Percentiles rank a stretch among this genome's conserved stretches.
These are phyloP conservation scores for Carpinus viminea DNA, from an alignment of 306 rosid genomes.

Conservation along the genomic window DNA sequence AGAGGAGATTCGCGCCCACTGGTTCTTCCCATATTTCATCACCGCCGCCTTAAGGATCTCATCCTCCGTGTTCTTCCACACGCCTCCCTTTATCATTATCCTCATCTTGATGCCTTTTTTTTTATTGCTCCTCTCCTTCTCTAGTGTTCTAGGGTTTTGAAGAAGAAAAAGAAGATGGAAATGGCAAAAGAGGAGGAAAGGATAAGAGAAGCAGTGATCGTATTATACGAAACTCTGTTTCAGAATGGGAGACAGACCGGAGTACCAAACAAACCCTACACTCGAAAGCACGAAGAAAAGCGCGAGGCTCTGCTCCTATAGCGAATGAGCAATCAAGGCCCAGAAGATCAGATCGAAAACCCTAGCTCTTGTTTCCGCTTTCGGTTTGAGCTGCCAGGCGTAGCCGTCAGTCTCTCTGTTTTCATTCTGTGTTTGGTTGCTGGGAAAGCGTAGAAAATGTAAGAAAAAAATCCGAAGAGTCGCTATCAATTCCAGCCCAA, in stretches of 20 bases:
- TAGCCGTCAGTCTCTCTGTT: neutral
- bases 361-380: neutral
- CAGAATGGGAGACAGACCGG: too few relatives aligned
- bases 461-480: neutral
- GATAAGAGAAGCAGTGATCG: too few relatives aligned
- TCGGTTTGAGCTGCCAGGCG: neutral
- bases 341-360: neutral
- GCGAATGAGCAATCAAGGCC: neutral
- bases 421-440: neutral
- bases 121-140: neutral
- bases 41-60: conserved; percentile 97
- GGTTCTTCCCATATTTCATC: conserved; percentile 92
- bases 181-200: neutral
- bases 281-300: neutral
- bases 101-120: conserved; percentile 62
- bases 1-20: conserved; percentile 97
- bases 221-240: too few relatives aligned
- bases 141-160: neutral
- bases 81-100: conserved; percentile 97
- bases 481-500: neutral
- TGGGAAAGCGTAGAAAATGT: neutral
- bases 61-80: conserved; percentile 98
- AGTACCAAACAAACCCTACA: neutral
- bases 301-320: neutral
- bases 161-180: neutral